Evolutionary conservation across 1,139 yeast genomes (phyloP), one percentile per base, ranked within the genome.

Genomic region (Pneumocystis wakefieldiae): DNA sequence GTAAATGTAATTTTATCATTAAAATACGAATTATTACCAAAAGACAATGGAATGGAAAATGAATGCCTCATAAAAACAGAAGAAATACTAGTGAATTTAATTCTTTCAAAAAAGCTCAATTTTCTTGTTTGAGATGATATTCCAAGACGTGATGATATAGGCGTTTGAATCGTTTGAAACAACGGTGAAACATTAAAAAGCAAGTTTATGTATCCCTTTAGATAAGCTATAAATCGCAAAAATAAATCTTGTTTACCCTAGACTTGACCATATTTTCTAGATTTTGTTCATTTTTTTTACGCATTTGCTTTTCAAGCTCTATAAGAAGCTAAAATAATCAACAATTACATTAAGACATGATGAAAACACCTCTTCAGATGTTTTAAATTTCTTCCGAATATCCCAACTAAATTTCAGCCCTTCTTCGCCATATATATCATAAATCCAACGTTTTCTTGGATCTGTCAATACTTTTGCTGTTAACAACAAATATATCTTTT

Each of bases 211-310:
- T 48, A 29, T 12, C 55, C 55, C 55, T 48, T 48, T 48, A 48
- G 12, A 15, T 10, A 48, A 17, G 6, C 1, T 7, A 48, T 6
- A 48, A 1, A 10, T 48, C 2, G 24, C 14, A 48, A 24, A 8
- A 37, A 37, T 24, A 3, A 48, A 24, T 48, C 6, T 24, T 59
- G 10, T 55, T 62, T 53, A 63, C 64, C 28, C 61, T 48, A 42
- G 55, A 60, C 39, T 62, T 63, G 7, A 63, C 65, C 24, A 63
- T 53, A 28, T 57, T 24, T 42, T 63, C 65, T 14, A 63, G 55
- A n/a, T 58, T 42, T 29, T 63, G 64, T n/a, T 60, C 64, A 19
- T 59, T 41, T 29, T 63, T 62, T 32, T 59, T 62, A 19, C 61
- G 41, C 24, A 62, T 59, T 32, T 61, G 62, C 14, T 42, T 59